Conservation (phyloP, 805 yeast species). For the Candida maris region DNA sequence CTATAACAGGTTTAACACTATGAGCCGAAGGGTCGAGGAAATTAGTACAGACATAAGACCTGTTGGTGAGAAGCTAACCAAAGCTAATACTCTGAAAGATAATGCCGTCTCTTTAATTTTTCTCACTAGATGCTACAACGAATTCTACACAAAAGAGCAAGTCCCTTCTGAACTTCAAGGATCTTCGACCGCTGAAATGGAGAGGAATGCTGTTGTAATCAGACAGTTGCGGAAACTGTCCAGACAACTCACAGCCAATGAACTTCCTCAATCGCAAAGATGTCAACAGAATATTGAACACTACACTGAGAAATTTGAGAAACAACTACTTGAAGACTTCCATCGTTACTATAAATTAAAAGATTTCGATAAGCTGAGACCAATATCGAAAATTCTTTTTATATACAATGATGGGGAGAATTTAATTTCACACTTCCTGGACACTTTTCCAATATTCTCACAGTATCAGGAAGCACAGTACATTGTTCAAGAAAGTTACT, state of each 20-base stretch:
- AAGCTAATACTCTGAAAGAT: conserved; percentile 68
- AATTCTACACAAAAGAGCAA: conserved; percentile 59
- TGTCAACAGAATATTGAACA: conserved; percentile 52
- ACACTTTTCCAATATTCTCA: conserved; percentile 69
- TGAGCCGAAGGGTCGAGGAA: conserved; percentile 52
- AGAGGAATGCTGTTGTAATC: conserved; percentile 63
- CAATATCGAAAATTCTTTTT: conserved; percentile 66
- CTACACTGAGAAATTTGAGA: conserved; percentile 76
- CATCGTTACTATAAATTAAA: conserved; percentile 69
- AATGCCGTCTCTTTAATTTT: conserved; percentile 69
- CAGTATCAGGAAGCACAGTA: conserved; percentile 35
- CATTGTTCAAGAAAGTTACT: conserved; percentile 36
- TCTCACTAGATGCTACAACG: conserved; percentile 70
- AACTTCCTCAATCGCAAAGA: conserved; percentile 38
- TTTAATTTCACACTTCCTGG: conserved; percentile 78
- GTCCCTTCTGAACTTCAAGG: conserved; percentile 55
- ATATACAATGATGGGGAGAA: conserved; percentile 83
- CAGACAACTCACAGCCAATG: conserved; percentile 55
- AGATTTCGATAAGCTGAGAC: conserved; percentile 68
- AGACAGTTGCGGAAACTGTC: conserved; percentile 64
- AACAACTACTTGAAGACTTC: conserved; percentile 62
- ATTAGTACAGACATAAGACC: conserved; percentile 64
- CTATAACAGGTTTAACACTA: conserved; percentile 42
- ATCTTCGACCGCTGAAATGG: conserved; percentile 16
- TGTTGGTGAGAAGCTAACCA: conserved; percentile 62